Base-by-base conservation (phyloP, 371 early-diverging fungal genomes). In the Mucor irregularis region DNA sequence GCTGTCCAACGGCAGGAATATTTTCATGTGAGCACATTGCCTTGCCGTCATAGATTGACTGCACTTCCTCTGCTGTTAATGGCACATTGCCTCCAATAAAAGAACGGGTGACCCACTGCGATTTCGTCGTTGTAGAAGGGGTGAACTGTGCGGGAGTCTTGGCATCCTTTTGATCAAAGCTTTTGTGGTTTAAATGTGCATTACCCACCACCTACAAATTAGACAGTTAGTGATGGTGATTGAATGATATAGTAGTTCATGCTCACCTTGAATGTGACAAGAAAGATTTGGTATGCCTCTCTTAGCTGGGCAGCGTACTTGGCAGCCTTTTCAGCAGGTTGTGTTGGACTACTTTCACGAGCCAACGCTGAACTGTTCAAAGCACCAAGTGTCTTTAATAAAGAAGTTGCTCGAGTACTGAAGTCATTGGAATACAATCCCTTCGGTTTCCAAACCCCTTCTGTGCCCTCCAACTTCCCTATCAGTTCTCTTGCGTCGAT, bases 381-480 rank as follows among this genome's bases (percentile, higher is more conserved):
- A 0, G 14, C 25, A 13, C 17, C 21, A 3, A 53, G 6, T 16
- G 60, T 53, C 11, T 47, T 53, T 19, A 59, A 33, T 14, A 59
- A n/a, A 9, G 11, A 13, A 0, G 38, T 39, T 22, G 40, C 49
- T 14, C 57, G 24, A 11, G 44, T 26, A 14, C 19, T 11, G 8
- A 34, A 35, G 11, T 33, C 45, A 34, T 53, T 44, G 6, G 43
- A 25, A 34, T 62, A 71, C 6, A 71, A 16, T 14, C 64, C 44
- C 5, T 58, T 56, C 2, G 66, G 53, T 17, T 38, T 51, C 71
- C 71, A 71, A 21, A 56, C 33, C 0, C 54, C 54, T 4, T 28
- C 10, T 0, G 10, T 28, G 4, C 56, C 67, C 1, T 57, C 64
- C 10, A 71, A 17, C 25, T 61, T 53, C 3, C 57, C 46, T 10